A percentile compares a stretch with the other conserved stretches of the same genome.
phyloP scores from a whole-genome alignment of 805 yeast species.

The Teunomyces pallodes region DNA sequence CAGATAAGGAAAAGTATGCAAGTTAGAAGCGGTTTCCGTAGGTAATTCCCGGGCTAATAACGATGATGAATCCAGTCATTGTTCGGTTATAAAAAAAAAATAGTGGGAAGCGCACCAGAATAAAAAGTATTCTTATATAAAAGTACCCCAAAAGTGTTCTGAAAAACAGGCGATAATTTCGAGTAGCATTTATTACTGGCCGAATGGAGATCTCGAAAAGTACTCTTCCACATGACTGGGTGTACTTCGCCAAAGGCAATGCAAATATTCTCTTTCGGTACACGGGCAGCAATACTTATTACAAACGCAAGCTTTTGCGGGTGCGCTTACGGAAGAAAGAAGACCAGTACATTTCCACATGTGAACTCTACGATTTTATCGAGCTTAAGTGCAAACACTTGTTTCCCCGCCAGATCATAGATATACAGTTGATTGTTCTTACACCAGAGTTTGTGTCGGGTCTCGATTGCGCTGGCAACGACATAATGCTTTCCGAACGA shows the following conservation, averaged over 20 bases:
- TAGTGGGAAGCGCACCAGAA: not conserved
- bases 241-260: conserved; percentile 43
- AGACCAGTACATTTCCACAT: conserved; percentile 36
- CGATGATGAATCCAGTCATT: not conserved
- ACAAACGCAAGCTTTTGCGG: conserved; percentile 39
- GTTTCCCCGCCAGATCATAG: conserved; percentile 30
- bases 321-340: conserved; percentile 30
- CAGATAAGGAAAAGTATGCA: too few species aligned
- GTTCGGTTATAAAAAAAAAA: not conserved
- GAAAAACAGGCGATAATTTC: not conserved
- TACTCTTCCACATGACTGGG: conserved; percentile 38
- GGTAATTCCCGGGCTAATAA: not conserved
- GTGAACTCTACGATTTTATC: conserved; percentile 41
- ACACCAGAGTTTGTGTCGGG: conserved; percentile 28
- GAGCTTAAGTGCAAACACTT: conserved; percentile 30
- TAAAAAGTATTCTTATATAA: not conserved
- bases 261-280: conserved; percentile 49
- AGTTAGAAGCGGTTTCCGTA: too few species aligned
- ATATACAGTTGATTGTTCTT: conserved; percentile 30
- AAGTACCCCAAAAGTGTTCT: not conserved
- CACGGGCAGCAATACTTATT: conserved; percentile 30
- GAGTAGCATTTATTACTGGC: not conserved
- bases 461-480: conserved; percentile 24
- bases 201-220: conserved; percentile 36
- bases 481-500: conserved; percentile 37